Evolutionary conservation across 2,329 filamentous ascomycete genomes (phyloP).

Genomic region (Diaporthe batatas): DNA sequence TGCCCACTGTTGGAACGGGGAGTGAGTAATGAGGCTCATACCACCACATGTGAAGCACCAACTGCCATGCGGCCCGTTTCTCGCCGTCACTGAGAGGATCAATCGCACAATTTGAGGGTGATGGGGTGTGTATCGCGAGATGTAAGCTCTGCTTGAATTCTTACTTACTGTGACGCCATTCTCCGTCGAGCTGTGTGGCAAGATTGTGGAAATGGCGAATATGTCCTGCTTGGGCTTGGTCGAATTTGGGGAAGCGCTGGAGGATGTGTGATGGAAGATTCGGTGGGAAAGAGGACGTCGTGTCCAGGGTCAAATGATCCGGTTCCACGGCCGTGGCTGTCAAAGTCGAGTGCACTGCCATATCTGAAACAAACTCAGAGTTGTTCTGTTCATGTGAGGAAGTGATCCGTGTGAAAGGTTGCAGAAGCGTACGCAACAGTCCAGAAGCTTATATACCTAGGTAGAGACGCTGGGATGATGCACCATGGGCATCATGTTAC

Average conservation of each 20-base stretch:
- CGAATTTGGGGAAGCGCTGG: constrained; percentile 12
- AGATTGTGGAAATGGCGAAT: constrained; percentile 37
- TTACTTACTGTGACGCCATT: constrained; percentile 32
- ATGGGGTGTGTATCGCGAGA: too few species aligned
- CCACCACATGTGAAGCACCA: too few species aligned
- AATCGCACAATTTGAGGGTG: not conserved
- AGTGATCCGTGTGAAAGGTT: too few species aligned
- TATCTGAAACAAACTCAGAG: not conserved
- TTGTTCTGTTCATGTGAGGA: not conserved
- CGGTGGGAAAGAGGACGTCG: not conserved
- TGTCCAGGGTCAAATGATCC: not conserved
- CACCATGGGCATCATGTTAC: not conserved
- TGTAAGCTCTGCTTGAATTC: not conserved
- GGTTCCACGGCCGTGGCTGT: not conserved
- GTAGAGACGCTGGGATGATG: not conserved
- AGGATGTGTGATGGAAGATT: constrained; percentile 14
- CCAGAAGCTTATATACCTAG: not conserved
- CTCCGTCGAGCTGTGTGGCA: constrained; percentile 14
- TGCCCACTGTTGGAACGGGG: constrained; percentile 46
- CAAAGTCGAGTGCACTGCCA: not conserved
- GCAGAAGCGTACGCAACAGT: too few species aligned
- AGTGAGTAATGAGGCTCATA: not conserved
- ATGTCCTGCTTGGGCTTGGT: constrained; percentile 33
- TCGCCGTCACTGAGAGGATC: not conserved
- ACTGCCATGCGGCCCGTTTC: not conserved